Conservation (phyloP, 169 alveolate species). For the Plasmodium fragile region DNA sequence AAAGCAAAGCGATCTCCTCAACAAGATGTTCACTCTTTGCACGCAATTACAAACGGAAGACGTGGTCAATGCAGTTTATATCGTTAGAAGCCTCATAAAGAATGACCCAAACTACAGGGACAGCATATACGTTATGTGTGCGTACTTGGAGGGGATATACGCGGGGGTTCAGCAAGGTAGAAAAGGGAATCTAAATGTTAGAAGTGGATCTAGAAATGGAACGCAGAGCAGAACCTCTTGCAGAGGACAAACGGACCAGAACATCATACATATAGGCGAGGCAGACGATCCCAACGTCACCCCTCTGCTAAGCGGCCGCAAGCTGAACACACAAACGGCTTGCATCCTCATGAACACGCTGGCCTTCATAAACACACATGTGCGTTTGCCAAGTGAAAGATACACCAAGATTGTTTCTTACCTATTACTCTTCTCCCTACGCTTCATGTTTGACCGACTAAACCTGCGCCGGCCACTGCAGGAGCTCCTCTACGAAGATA, state of each 20-base stretch:
- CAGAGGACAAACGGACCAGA: neutral
- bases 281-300: neutral
- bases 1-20: neutral
- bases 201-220: neutral
- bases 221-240: neutral
- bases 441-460: neutral
- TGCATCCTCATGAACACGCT: constrained; percentile 44
- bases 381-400: neutral
- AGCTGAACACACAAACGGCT: constrained; percentile 41
- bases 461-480: neutral
- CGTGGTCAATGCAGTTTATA: constrained; percentile 42
- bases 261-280: constrained; percentile 32
- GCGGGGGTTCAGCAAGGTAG: neutral
- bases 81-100: constrained; percentile 47
- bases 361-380: constrained; percentile 36
- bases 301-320: neutral
- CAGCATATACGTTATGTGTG: constrained; percentile 6
- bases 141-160: constrained; percentile 11
- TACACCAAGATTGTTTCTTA: constrained; percentile 4
- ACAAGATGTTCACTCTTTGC: constrained; percentile 14
- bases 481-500: neutral
- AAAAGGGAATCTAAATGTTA: neutral
- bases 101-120: constrained; percentile 9
- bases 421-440: constrained; percentile 15
- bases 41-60: constrained; percentile 18